phyloP scores from a whole-genome alignment of 2,329 filamentous ascomycete genomes.

The Tolypocladium tundrense region DNA sequence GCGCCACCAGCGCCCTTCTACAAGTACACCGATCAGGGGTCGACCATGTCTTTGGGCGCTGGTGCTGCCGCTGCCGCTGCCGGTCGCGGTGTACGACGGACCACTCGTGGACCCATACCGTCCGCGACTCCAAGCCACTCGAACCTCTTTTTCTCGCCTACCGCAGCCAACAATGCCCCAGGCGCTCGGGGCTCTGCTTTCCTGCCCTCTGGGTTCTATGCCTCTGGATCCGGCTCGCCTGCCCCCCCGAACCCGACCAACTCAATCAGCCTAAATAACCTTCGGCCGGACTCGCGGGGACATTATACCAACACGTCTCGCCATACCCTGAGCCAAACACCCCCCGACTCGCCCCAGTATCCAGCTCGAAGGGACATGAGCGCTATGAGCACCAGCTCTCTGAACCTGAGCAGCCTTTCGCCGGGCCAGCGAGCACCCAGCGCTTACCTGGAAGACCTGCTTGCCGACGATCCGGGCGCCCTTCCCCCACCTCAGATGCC shows the following conservation, averaged over 20 bases:
- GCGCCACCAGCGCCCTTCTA: constrained; percentile 50
- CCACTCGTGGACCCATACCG: constrained; percentile 39
- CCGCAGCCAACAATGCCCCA: constrained; percentile 55
- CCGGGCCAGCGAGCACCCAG: constrained; percentile 69
- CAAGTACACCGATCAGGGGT: constrained; percentile 52
- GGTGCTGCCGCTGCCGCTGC: constrained; percentile 22
- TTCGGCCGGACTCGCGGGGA: constrained; percentile 48
- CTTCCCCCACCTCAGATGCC: constrained; percentile 35
- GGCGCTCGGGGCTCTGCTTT: constrained; percentile 66
- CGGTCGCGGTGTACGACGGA: constrained; percentile 41
- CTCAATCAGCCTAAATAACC: constrained; percentile 50
- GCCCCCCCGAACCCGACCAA: constrained; percentile 35
- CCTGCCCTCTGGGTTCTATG: constrained; percentile 85
- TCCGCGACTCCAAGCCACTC: constrained; percentile 51
- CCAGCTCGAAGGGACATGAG: constrained; percentile 41
- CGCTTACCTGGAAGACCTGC: constrained; percentile 80
- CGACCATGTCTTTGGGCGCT: constrained; percentile 37
- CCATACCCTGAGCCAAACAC: constrained; percentile 38
- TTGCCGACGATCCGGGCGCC: constrained; percentile 59
- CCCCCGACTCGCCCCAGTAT: constrained; percentile 55
- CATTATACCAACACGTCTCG: constrained; percentile 30
- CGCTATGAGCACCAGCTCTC: constrained; percentile 55
- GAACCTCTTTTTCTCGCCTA: constrained; percentile 91
- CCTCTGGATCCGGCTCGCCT: constrained; percentile 49
- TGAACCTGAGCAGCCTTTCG: constrained; percentile 48